These are phyloP conservation scores for Leptodontidium sp. DNA, from an alignment of 2,329 filamentous ascomycete species.

Conservation along the genomic window DNA sequence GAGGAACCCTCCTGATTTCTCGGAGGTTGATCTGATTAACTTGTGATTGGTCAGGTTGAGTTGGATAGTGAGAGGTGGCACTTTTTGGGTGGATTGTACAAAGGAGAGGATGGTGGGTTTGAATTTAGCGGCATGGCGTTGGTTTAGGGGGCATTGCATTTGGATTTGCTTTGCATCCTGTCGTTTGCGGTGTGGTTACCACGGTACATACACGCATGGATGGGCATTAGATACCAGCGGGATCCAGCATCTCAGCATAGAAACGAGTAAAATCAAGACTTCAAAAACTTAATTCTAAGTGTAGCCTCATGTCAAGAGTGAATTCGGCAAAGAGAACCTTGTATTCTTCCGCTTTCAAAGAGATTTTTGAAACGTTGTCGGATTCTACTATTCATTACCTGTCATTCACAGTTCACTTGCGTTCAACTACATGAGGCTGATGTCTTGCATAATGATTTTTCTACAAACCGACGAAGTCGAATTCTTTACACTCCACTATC, in stretches of 20 bases:
- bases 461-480: too few species aligned
- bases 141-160: slow-evolving; percentile 18
- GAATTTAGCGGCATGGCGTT: slow-evolving; percentile 31
- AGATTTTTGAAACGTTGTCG: too few species aligned
- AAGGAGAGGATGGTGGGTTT: not conserved
- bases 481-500: not conserved
- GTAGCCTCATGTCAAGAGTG: not conserved
- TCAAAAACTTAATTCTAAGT: not conserved
- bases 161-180: slow-evolving; percentile 19
- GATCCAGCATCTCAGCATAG: slow-evolving; percentile 13
- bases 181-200: slow-evolving; percentile 16
- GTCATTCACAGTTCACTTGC: too few species aligned
- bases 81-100: not conserved
- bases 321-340: too few species aligned
- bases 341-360: too few species aligned
- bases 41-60: slow-evolving; percentile 55
- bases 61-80: not conserved
- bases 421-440: too few species aligned
- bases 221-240: slow-evolving; percentile 17
- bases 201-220: slow-evolving; percentile 18
- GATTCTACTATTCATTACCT: too few species aligned
- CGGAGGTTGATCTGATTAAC: slow-evolving; percentile 85
- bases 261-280: slow-evolving; percentile 16
- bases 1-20: slow-evolving; percentile 87
- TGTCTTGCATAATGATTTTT: too few species aligned